These are phyloP conservation scores for Pilatotrama ljubarskyi DNA, from an alignment of 768 basidiomycete genomes.

Conservation along the genomic window DNA sequence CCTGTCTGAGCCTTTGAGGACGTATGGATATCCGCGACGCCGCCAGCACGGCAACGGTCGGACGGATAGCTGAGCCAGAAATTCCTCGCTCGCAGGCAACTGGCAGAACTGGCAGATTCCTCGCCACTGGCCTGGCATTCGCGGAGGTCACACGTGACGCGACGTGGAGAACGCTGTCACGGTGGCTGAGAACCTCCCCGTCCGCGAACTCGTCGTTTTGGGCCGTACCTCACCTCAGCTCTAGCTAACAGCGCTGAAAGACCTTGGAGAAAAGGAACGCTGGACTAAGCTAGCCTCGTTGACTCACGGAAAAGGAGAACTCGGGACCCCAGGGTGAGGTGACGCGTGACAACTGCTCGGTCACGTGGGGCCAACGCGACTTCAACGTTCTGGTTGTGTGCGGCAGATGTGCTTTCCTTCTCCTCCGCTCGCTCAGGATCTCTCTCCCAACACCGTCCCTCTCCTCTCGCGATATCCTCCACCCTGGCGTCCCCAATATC, in stretches of 20 bases:
- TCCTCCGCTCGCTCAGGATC: background rate
- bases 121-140: too few relatives aligned
- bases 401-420: constrained; percentile 11
- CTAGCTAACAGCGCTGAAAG: too few relatives aligned
- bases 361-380: constrained; percentile 32
- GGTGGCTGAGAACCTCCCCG: background rate
- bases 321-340: background rate
- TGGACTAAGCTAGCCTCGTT: too few relatives aligned
- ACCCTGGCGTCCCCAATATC: background rate
- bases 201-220: background rate
- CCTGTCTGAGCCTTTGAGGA: too few relatives aligned
- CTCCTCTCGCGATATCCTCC: constrained; percentile 3
- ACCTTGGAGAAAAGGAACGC: too few relatives aligned
- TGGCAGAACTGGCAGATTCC: too few relatives aligned
- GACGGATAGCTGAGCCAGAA: too few relatives aligned
- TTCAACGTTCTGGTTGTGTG: constrained; percentile 27
- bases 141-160: background rate
- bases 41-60: too few relatives aligned
- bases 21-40: too few relatives aligned
- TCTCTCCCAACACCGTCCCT: background rate
- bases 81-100: too few relatives aligned
- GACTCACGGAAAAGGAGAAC: background rate
- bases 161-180: constrained; percentile 7
- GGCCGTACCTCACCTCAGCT: too few relatives aligned
- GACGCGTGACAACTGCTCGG: constrained; percentile 14